These are phyloP conservation scores for Spinellus fusiger DNA, from an alignment of 192 early-diverging fungal species.

Conservation along the genomic window DNA sequence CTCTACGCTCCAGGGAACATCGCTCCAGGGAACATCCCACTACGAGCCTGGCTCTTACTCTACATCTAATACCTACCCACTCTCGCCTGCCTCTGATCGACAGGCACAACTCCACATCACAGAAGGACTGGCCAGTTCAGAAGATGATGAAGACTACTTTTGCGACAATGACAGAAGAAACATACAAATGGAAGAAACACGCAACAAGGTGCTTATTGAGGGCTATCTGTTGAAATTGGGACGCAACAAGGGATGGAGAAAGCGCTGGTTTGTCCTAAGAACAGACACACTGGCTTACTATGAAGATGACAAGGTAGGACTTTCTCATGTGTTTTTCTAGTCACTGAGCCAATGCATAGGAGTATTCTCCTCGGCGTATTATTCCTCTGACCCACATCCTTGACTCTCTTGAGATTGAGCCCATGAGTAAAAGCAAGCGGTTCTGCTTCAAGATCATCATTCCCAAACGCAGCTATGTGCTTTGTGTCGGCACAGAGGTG, in stretches of 20 bases:
- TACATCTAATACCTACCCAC: conserved; percentile 16
- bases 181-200: conserved; percentile 37
- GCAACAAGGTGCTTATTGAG: conserved; percentile 42
- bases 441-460: conserved; percentile 51
- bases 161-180: conserved; percentile 16
- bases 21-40: not conserved
- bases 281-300: conserved; percentile 53
- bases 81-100: conserved; percentile 25
- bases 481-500: conserved; percentile 39
- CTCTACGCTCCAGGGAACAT: not conserved
- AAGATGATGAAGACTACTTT: conserved; percentile 28
- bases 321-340: too few species aligned
- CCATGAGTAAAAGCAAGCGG: conserved; percentile 44
- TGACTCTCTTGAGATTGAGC: conserved; percentile 48
- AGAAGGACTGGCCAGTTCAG: conserved; percentile 27
- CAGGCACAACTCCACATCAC: conserved; percentile 11
- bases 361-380: conserved; percentile 44
- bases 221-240: conserved; percentile 49
- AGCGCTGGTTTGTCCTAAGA: conserved; percentile 58
- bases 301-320: conserved; percentile 51
- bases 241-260: conserved; percentile 55
- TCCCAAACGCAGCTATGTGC: conserved; percentile 45
- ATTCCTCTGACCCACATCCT: conserved; percentile 45
- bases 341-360: too few species aligned
- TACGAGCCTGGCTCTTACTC: conserved; percentile 9